Base-by-base conservation (phyloP, 2,329 filamentous ascomycete species). In the Emergomyces orientalis region DNA sequence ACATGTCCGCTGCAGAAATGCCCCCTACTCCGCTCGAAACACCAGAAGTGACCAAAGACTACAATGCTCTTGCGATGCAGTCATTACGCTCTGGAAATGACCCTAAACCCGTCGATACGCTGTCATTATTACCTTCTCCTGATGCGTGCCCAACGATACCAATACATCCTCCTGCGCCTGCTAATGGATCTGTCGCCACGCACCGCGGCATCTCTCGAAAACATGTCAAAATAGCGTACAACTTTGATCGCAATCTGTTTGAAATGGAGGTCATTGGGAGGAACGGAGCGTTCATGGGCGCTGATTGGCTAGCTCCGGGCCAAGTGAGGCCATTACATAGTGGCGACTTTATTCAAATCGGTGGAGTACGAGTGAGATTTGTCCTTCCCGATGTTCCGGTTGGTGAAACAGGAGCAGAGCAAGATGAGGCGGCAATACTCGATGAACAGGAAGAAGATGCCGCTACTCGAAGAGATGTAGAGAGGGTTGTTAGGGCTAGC, bases 141-240 rank as follows among this genome's bases (percentile, higher is more conserved):
- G 74, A 81, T 62, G 77, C 81, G 63, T 82, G 79, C 66, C 82
- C 82, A 5, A 77, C 84, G 6, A 81, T 87, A 56, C 84, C 84
- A 5, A 84, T 87, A 41, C 85, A 86, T 66, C 82, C 84, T 25
- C 80, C 80, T 1, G 74, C 75, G 34, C 78, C 78, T 19, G 70
- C 76, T 45, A 75, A 78, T 55, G 80, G 76, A 52, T 74, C 68
- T 62, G 75, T 80, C 2, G 77, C 77, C 14, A 78, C 79, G 19
- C 82, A 85, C 66, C 82, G 81, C 65, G 81, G 80, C 52, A 87
- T 87, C 41, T 87, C 85, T 3, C 79, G 84, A 30, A 80, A 84
- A 67, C 85, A 88, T 69, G 79, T 85, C 60, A 82, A 80, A 64
- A 86, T 88, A 64, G 76, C 79, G 32, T 87, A 84, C 75, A 84